These are phyloP conservation scores for Fusarium sp. DNA, from an alignment of 2,329 filamentous ascomycete species.

Conservation along the genomic window DNA sequence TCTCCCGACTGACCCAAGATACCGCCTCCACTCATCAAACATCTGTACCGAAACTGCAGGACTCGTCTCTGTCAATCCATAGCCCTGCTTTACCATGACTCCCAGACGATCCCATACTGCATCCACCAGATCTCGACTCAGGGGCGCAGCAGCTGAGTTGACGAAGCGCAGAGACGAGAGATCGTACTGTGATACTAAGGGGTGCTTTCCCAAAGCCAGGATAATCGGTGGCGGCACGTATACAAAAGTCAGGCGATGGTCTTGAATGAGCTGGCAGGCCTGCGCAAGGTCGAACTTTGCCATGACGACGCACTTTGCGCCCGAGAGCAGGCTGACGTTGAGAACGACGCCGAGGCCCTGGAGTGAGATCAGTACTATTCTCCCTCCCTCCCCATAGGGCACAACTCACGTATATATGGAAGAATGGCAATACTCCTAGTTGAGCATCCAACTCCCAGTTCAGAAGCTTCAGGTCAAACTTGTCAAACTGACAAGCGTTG, in stretches of 20 bases:
- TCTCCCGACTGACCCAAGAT: conserved; percentile 82
- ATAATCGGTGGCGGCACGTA: conserved; percentile 90
- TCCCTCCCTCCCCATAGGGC: rapidly evolving
- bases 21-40: conserved; percentile 80
- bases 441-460: conserved; percentile 77
- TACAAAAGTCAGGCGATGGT: conserved; percentile 78
- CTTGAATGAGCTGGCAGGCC: conserved; percentile 82
- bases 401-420: conserved; percentile 82
- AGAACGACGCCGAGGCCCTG: conserved; percentile 50
- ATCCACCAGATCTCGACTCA: conserved; percentile 84
- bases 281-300: conserved; percentile 82
- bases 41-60: conserved; percentile 81
- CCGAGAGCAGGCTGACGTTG: conserved; percentile 58
- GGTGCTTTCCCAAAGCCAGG: conserved; percentile 82
- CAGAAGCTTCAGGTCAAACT: conserved; percentile 65
- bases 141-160: conserved; percentile 87
- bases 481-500: conserved; percentile 71
- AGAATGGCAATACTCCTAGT: conserved; percentile 87
- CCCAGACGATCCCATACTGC: conserved; percentile 79
- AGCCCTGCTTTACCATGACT: conserved; percentile 90
- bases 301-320: conserved; percentile 79
- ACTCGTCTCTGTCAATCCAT: conserved; percentile 88
- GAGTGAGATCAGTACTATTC: not conserved
- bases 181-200: conserved; percentile 83
- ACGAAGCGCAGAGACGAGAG: conserved; percentile 83